Evolutionary conservation across 2,329 filamentous ascomycete genomes (phyloP).

Genomic region (Magnaporthiopsis poae): DNA sequence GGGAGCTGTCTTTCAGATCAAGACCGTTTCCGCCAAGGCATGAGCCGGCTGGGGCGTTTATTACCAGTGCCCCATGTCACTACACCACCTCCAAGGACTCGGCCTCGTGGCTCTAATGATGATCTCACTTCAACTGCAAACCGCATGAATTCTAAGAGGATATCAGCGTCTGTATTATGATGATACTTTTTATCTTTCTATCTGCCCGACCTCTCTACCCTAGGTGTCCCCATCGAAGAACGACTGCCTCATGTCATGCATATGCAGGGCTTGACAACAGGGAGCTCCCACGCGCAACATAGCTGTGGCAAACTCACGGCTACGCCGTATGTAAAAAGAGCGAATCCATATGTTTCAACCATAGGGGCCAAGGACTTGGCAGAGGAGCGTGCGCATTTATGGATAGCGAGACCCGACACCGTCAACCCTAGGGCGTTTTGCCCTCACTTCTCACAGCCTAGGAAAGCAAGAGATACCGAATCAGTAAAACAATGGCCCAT

Average conservation of each 20-base stretch:
- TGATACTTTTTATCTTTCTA: not conserved
- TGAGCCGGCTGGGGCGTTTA: conserved; percentile 23
- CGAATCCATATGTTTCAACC: no score
- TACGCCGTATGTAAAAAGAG: no score
- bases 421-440: not conserved
- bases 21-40: conserved; percentile 61
- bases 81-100: no score
- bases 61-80: no score
- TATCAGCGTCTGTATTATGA: not conserved
- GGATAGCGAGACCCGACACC: not conserved
- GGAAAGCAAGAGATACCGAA: not conserved
- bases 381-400: not conserved
- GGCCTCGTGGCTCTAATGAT: not conserved
- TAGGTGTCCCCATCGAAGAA: not conserved
- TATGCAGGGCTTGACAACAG: not conserved
- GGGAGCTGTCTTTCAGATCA: conserved; percentile 88
- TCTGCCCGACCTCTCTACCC: not conserved
- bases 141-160: not conserved
- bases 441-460: not conserved
- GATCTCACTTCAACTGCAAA: not conserved
- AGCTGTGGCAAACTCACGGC: not conserved
- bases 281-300: not conserved
- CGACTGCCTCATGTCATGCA: not conserved
- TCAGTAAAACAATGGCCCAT: not conserved
- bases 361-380: no score